phyloP scores from a whole-genome alignment of 805 yeast genomes.

The Lachancea meyersii region DNA sequence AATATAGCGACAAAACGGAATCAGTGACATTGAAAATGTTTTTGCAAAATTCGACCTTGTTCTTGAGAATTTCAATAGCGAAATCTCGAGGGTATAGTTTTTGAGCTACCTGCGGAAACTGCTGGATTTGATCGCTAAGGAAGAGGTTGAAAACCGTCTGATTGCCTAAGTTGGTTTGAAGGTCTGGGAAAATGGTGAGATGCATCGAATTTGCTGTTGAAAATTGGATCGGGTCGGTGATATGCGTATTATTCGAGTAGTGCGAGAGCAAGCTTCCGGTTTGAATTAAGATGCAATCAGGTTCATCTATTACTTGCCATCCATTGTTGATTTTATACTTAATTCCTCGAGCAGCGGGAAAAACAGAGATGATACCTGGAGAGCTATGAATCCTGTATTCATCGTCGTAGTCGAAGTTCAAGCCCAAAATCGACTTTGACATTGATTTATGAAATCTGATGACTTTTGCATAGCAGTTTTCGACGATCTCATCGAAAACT shows the following conservation, averaged over 20 bases:
- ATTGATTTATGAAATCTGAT: constrained; percentile 18
- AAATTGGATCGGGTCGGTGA: constrained; percentile 21
- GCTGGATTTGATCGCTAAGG: constrained; percentile 20
- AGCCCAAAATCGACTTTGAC: constrained; percentile 11
- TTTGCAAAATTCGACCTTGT: constrained; percentile 18
- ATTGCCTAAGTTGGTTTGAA: constrained; percentile 11
- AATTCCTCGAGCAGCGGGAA: constrained; percentile 24
- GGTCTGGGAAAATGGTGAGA: constrained; percentile 22
- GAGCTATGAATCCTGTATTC: constrained; percentile 17
- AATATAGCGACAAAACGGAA: constrained; percentile 25
- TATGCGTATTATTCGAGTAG: constrained; percentile 20
- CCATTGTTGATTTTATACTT: constrained; percentile 23
- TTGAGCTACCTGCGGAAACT: constrained; percentile 23
- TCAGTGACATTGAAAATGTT: constrained; percentile 23
- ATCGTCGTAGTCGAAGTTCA: constrained; percentile 12
- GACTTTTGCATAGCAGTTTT: constrained; percentile 14
- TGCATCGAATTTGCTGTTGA: constrained; percentile 17
- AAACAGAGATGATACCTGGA: constrained; percentile 25
- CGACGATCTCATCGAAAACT: constrained; percentile 5
- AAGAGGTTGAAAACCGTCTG: constrained; percentile 13
- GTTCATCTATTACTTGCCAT: constrained; percentile 24
- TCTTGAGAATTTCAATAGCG: constrained; percentile 13
- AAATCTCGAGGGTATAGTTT: constrained; percentile 20
- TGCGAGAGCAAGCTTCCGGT: constrained; percentile 22
- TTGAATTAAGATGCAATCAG: constrained; percentile 28